Base-by-base conservation (phyloP, 2,329 filamentous ascomycete genomes). In the Aspergillus sojae region DNA sequence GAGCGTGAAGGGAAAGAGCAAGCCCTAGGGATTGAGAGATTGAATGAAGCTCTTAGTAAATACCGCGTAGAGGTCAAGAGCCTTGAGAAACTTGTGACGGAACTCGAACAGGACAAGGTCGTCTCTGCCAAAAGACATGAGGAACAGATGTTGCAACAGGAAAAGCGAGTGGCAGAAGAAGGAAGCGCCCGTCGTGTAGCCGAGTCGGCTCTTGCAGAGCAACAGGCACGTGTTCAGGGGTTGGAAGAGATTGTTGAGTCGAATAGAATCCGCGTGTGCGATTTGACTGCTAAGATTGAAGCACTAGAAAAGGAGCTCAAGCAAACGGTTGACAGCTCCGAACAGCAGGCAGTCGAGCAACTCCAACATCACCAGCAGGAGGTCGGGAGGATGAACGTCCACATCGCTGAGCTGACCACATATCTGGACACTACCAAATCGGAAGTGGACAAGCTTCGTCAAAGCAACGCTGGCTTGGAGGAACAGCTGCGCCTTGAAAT, bases 51-150 rank as follows among this genome's bases (percentile, higher is more conserved):
- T 12, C 72, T 83, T 11, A 74, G 77, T 45, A 80, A 77, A 55
- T 83, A 83, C 64, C 77, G 76, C 30, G 65, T 74, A 28, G 82
- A 83, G 60, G 74, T 81, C 43, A 78, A 75, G 60, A 71, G 74
- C 26, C 72, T 83, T 3, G 81, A 84, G 68, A 62, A 69, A 10
- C 71, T 83, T 12, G 77, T 84, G 55, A 74, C 70, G 14, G 69
- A 73, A 36, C 67, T 82, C 26, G 82, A 84, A 63, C 69, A 73
- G 10, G 76, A 82, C 36, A 77, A 78, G 39, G 58, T 68, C 2
- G 65, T 67, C 16, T 71, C 67, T 11, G 71, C 73, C 21, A 68
- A 72, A 5, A 64, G 71, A 19, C 74, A 78, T 43, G 65, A 62
- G 5, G 67, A 73, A 30, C 70, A 74, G 54, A 66, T 80, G 5